A percentile compares a stretch with the other conserved stretches of the same genome.
Evolutionary conservation across 495 filamentous ascomycete species (phyloP).

Genomic region (Oidiodendron maius): DNA sequence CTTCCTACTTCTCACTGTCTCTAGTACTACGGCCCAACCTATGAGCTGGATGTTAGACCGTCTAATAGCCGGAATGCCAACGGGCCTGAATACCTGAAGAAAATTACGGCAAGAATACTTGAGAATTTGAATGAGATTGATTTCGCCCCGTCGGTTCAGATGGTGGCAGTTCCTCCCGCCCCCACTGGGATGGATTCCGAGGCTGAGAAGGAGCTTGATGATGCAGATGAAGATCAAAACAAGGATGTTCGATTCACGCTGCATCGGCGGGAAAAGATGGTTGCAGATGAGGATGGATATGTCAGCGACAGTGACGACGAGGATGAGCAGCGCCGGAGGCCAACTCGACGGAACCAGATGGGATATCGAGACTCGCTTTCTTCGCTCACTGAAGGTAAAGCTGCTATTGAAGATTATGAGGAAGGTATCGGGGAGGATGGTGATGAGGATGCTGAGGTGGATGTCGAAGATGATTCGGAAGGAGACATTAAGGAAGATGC

Average conservation of each 20-base stretch:
- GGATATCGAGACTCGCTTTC: background rate
- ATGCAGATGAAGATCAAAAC: constrained; percentile 82
- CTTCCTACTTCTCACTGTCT: background rate
- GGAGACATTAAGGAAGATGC: background rate
- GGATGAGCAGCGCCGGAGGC: constrained; percentile 21
- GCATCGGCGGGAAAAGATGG: constrained; percentile 72
- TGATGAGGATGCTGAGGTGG: background rate
- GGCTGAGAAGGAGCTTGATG: constrained; percentile 69
- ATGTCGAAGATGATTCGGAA: background rate
- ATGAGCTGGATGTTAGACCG: constrained; percentile 83
- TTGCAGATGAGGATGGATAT: constrained; percentile 70
- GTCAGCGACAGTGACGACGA: constrained; percentile 86
- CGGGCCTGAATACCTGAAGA: constrained; percentile 82
- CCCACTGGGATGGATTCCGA: constrained; percentile 62
- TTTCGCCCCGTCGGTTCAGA: constrained; percentile 84
- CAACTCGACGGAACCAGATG: background rate
- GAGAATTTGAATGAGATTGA: constrained; percentile 83
- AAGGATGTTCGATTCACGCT: constrained; percentile 76
- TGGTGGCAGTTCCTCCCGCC: constrained; percentile 80
- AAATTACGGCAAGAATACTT: constrained; percentile 82
- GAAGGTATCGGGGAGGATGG: background rate
- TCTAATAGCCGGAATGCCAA: constrained; percentile 99
- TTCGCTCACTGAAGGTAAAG: background rate
- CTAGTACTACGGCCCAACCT: constrained; percentile 89
- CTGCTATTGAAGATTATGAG: background rate